Evolutionary conservation across 2,329 filamentous ascomycete genomes (phyloP).

Genomic region (Aureobasidium zeae): DNA sequence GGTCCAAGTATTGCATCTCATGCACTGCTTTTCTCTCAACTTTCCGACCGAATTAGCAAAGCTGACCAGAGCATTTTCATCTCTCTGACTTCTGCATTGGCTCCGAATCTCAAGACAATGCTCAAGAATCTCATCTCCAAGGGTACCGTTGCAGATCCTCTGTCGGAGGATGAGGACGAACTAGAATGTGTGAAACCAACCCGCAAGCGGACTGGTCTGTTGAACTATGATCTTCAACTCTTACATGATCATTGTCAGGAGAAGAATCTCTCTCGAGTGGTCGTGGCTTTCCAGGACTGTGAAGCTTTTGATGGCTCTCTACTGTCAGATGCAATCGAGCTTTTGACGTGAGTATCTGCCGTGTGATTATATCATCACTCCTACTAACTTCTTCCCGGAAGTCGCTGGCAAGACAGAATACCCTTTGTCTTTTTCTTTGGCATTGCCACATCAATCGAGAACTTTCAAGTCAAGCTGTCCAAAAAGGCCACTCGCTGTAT

Average conservation of each 20-base stretch:
- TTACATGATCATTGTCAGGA: conserved; percentile 51
- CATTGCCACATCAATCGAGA: conserved; percentile 70
- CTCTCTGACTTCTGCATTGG: conserved; percentile 59
- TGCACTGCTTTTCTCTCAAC: conserved; percentile 61
- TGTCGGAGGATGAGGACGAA: conserved; percentile 46
- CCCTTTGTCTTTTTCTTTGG: conserved; percentile 70
- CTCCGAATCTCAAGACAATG: conserved; percentile 61
- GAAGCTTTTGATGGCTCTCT: conserved; percentile 68
- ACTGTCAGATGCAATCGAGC: conserved; percentile 60
- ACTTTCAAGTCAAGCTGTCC: conserved; percentile 65
- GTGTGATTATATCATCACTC: conserved; percentile 12
- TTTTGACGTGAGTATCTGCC: conserved; percentile 50
- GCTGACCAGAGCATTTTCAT: conserved; percentile 45
- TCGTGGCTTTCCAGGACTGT: conserved; percentile 70
- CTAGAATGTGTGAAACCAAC: conserved; percentile 27
- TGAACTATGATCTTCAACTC: conserved; percentile 71
- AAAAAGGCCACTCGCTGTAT: conserved; percentile 59
- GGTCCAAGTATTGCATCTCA: conserved; percentile 72
- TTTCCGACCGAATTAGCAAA: conserved; percentile 38
- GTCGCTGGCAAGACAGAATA: conserved; percentile 64
- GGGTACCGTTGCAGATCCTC: conserved; percentile 41
- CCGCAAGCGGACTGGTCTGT: conserved; percentile 52
- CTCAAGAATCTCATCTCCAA: conserved; percentile 66
- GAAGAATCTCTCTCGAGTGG: conserved; percentile 49
- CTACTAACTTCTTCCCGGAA: conserved; percentile 19